phyloP scores from a whole-genome alignment of 2,329 filamentous ascomycete species.

The Colletotrichum caudatum region DNA sequence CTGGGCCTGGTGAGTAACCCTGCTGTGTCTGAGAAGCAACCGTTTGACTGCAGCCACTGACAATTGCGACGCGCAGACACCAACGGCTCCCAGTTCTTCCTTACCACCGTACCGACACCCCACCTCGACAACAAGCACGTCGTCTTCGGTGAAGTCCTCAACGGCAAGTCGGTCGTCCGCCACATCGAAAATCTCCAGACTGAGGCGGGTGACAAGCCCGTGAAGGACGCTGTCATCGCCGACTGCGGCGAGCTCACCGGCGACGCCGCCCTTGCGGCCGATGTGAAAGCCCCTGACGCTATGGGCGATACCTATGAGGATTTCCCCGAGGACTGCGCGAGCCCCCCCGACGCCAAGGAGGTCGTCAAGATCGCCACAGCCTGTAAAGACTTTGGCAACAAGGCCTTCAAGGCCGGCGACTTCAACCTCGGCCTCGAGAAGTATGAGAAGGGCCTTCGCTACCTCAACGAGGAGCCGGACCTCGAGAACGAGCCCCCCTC shows the following conservation, averaged over 20 bases:
- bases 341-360: slow-evolving; percentile 73
- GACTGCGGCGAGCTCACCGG: slow-evolving; percentile 89
- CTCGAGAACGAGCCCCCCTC: slow-evolving; percentile 78
- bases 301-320: slow-evolving; percentile 95
- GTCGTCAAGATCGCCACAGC: slow-evolving; percentile 84
- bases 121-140: slow-evolving; percentile 98
- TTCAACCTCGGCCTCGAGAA: slow-evolving; percentile 81
- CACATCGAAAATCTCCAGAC: slow-evolving; percentile 89
- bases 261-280: slow-evolving; percentile 74
- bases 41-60: slow-evolving; percentile 10
- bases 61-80: slow-evolving; percentile 67
- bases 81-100: slow-evolving; percentile 98
- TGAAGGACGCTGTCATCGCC: slow-evolving; percentile 76
- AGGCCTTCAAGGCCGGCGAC: slow-evolving; percentile 87
- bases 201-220: slow-evolving; percentile 81
- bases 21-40: neutral
- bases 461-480: slow-evolving; percentile 86
- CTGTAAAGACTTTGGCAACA: slow-evolving; percentile 93
- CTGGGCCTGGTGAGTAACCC: slow-evolving; percentile 78
- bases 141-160: slow-evolving; percentile 94
- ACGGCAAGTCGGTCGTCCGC: slow-evolving; percentile 90
- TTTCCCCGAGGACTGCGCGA: slow-evolving; percentile 85
- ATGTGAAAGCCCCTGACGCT: slow-evolving; percentile 78
- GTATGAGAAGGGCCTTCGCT: slow-evolving; percentile 93
- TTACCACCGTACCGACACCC: slow-evolving; percentile 94